Evolutionary conservation across 2,329 filamentous ascomycete species (phyloP).

Genomic region (Monosporascus sp.): DNA sequence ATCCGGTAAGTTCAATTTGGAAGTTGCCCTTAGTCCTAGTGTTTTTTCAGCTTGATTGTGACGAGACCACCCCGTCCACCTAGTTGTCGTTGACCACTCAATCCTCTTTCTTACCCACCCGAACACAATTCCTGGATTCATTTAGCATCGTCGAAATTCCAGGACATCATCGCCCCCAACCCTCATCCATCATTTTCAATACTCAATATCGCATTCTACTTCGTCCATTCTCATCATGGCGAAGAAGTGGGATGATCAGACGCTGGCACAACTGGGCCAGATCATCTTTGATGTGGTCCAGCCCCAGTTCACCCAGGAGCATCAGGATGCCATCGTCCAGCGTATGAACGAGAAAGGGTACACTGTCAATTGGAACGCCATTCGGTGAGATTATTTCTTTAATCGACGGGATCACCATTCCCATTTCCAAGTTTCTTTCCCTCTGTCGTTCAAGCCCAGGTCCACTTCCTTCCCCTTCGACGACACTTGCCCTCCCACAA

Average conservation of each 20-base stretch:
- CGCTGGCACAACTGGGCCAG: conserved; percentile 14
- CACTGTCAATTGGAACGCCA: conserved; percentile 27
- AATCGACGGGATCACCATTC: too few relatives aligned
- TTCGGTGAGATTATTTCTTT: conserved; percentile 19
- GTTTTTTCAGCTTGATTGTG: neutral
- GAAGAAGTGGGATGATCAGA: conserved; percentile 14
- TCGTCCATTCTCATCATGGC: too few relatives aligned
- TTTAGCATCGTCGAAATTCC: neutral
- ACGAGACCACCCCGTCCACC: neutral
- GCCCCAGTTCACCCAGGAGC: conserved; percentile 10
- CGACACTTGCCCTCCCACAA: neutral
- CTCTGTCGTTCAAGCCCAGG: conserved; percentile 6
- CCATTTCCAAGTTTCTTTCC: too few relatives aligned
- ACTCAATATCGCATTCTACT: too few relatives aligned
- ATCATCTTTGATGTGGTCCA: conserved; percentile 13
- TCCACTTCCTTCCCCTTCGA: neutral
- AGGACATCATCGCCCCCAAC: too few relatives aligned
- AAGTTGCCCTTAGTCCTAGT: conserved; percentile 1
- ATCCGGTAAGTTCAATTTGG: conserved; percentile 33
- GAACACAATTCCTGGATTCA: neutral
- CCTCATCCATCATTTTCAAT: too few relatives aligned
- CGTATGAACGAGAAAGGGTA: conserved; percentile 17
- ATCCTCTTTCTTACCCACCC: neutral
- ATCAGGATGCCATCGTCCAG: conserved; percentile 14
- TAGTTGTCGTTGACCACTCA: neutral